Conservation (phyloP, 148 eudicot species). For the Fagopyrum esculentum region DNA sequence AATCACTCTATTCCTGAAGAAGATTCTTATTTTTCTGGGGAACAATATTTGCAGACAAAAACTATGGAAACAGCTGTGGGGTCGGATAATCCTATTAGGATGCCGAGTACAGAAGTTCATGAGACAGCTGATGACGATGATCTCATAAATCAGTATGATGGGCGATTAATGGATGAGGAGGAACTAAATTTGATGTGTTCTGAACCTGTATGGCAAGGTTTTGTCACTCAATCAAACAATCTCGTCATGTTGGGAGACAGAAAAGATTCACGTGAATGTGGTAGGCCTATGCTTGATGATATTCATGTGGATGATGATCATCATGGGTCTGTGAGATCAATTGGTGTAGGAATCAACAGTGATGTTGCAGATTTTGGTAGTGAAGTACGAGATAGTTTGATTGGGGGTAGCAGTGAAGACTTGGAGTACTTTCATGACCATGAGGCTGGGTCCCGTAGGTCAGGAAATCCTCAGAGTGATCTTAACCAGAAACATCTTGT, state of each 20-base stretch:
- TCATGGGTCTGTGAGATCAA: slow-evolving; percentile 92
- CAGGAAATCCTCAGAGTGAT: slow-evolving; percentile 32
- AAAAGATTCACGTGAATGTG: slow-evolving; percentile 45
- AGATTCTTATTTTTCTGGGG: slow-evolving; percentile 93
- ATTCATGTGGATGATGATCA: slow-evolving; percentile 72
- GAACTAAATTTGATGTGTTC: slow-evolving; percentile 80
- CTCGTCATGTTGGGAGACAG: slow-evolving; percentile 73
- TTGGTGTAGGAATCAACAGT: slow-evolving; percentile 96
- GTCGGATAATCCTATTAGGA: slow-evolving; percentile 60
- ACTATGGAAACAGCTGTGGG: slow-evolving; percentile 50
- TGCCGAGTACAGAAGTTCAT: slow-evolving; percentile 55
- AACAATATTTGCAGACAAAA: slow-evolving; percentile 60
- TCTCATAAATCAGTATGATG: slow-evolving; percentile 73
- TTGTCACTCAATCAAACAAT: slow-evolving; percentile 80
- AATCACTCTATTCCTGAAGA: slow-evolving; percentile 93
- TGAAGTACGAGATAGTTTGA: slow-evolving; percentile 79
- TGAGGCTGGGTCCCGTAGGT: slow-evolving; percentile 42
- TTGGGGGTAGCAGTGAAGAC: slow-evolving; percentile 94
- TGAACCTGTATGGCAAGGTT: slow-evolving; percentile 96
- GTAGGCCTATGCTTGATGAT: slow-evolving; percentile 55
- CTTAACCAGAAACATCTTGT: slow-evolving; percentile 29
- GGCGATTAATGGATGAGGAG: slow-evolving; percentile 83
- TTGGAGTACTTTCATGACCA: slow-evolving; percentile 66
- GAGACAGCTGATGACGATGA: slow-evolving; percentile 56
- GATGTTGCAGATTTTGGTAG: slow-evolving; percentile 87